phyloP scores from a whole-genome alignment of 768 basidiomycete genomes.

The Trametes cubensis region DNA sequence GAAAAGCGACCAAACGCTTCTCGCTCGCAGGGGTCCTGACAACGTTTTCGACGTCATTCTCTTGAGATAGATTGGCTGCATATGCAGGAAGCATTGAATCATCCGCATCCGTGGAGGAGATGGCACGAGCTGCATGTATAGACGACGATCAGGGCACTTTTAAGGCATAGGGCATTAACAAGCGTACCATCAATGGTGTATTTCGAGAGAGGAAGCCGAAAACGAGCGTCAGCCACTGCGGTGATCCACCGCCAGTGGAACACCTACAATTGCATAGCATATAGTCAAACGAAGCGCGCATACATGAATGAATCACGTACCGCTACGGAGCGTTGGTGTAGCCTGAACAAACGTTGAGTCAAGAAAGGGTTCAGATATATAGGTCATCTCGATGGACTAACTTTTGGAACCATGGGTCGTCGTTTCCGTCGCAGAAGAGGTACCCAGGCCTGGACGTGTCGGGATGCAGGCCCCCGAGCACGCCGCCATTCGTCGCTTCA shows the following conservation, averaged over 20 bases:
- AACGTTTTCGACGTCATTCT: background rate
- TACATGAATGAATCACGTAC: background rate
- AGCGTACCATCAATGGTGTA: slow-evolving; percentile 11
- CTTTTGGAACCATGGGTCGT: slow-evolving; percentile 20
- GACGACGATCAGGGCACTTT: background rate
- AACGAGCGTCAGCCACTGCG: slow-evolving; percentile 9
- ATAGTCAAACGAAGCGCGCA: background rate
- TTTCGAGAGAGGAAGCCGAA: slow-evolving; percentile 12
- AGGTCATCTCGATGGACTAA: background rate
- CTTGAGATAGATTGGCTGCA: background rate
- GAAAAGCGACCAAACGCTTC: too few species aligned
- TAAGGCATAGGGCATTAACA: background rate
- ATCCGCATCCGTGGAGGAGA: background rate
- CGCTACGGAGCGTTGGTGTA: slow-evolving; percentile 9
- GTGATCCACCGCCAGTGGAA: slow-evolving; percentile 19
- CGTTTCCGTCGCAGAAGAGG: slow-evolving; percentile 14
- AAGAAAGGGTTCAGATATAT: too few species aligned
- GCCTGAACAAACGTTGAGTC: background rate
- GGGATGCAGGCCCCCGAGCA: background rate
- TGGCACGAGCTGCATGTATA: too few species aligned
- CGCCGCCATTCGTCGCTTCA: slow-evolving; percentile 2
- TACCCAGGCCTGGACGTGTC: background rate
- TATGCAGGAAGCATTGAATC: background rate
- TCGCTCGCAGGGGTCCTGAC: too few species aligned
- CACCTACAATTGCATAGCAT: background rate